Conservation (phyloP, 345 rosid genomes). For the Populus tremula region DNA sequence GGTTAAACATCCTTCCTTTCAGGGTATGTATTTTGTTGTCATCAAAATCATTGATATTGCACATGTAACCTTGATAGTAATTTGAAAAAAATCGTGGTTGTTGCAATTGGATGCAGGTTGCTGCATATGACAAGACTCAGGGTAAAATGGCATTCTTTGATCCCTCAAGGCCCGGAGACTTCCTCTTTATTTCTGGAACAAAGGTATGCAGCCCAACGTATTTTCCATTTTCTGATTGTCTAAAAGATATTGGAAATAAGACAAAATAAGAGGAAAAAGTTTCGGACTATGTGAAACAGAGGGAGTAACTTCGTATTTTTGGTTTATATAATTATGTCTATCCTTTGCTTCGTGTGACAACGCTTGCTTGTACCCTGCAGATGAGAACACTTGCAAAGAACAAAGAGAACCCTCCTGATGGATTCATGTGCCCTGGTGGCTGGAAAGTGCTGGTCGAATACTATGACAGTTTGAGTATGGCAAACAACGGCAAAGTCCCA, state of each 20-base stretch:
- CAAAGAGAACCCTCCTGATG: constrained; percentile 90
- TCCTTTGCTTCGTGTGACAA: not conserved
- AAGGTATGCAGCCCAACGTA: constrained; percentile 47
- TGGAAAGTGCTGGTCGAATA: constrained; percentile 91
- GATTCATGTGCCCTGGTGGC: constrained; percentile 97
- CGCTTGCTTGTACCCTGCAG: constrained; percentile 35
- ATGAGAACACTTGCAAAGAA: constrained; percentile 91
- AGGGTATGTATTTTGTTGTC: constrained; percentile 45
- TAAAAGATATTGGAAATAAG: not conserved
- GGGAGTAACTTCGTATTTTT: not conserved
- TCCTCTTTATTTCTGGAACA: constrained; percentile 92
- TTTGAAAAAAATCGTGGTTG: not conserved
- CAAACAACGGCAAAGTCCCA: constrained; percentile 48
- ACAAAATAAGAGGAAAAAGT: not conserved
- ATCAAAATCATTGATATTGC: not conserved
- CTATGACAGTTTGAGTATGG: constrained; percentile 64
- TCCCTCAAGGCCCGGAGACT: constrained; percentile 85
- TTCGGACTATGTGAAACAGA: not conserved
- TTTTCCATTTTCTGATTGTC: not conserved
- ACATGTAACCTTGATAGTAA: not conserved
- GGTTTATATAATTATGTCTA: not conserved
- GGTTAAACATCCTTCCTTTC: constrained; percentile 93
- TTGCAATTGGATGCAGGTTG: constrained; percentile 52
- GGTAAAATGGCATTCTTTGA: constrained; percentile 99
- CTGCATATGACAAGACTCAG: constrained; percentile 89